Evolutionary conservation across 2,329 filamentous ascomycete species (phyloP), one percentile per base, ranked within the genome.

Genomic region (Phaeophleospora eucalypticola): DNA sequence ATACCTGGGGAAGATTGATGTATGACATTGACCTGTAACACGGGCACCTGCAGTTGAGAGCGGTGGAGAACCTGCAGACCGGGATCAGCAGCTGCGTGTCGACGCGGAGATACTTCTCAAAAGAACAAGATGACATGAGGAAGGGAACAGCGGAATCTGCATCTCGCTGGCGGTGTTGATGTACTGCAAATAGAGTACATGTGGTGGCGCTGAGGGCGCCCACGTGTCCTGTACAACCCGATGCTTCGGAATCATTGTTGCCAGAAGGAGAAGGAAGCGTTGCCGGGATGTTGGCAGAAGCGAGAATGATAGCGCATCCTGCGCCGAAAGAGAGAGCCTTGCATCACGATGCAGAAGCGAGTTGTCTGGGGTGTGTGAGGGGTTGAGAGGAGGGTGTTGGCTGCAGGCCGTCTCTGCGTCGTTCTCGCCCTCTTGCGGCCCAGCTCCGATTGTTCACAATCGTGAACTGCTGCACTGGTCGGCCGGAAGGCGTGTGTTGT

Each of bases 151-250:
- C 6, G 37, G n/a, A 10, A 12, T 21, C n/a, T 24, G 18, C 21
- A 19, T 21, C 21, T 20, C 14, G 7, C 37, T 15, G 37, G 21
- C 37, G 37, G 15, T 20, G 21, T 14, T n/a, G 18, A 39, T 39
- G 37, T 19, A 39, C 37, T 24, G 37, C 37, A 20, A 39, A 39
- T 39, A 39, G 37, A 39, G 37, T 39, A 20, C 37, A 24, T 39
- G 37, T 39, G 37, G 37, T 20, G 37, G 12, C 19, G 17, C 19
- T 7, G n/a, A 17, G 34, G 37, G 37, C 37, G 37, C 37, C 37
- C 37, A 39, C 37, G 37, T 39, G 24, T 29, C 24, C n/a, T 7
- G 24, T 29, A 12, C 6, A 29, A 29, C 24, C 24, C 24, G 37
- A 19, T 39, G 12, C 37, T 18, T 37, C 36, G 21, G 15, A 39